phyloP scores from a whole-genome alignment of 805 yeast genomes.

The Naumovozyma dairenensis region DNA sequence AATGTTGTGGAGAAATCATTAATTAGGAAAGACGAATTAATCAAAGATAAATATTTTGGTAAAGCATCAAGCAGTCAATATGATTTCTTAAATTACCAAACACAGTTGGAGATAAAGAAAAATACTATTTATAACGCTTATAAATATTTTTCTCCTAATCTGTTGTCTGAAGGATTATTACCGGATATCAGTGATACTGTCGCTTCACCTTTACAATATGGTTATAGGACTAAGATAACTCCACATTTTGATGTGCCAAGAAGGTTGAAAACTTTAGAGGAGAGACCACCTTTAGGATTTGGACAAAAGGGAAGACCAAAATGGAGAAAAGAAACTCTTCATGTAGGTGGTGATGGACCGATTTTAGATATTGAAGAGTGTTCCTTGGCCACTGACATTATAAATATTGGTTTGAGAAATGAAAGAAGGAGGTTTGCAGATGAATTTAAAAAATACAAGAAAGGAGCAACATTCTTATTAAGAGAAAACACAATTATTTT shows the following conservation, averaged over 20 bases:
- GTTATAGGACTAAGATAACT: slow-evolving; percentile 85
- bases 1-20: slow-evolving; percentile 37
- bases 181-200: slow-evolving; percentile 60
- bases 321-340: slow-evolving; percentile 43
- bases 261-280: slow-evolving; percentile 33
- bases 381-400: slow-evolving; percentile 71
- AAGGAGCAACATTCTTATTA: slow-evolving; percentile 79
- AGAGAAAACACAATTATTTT: slow-evolving; percentile 60
- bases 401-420: slow-evolving; percentile 61
- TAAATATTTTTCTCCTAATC: slow-evolving; percentile 57
- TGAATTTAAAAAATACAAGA: slow-evolving; percentile 40
- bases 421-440: slow-evolving; percentile 52
- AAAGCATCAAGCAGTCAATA: slow-evolving; percentile 93
- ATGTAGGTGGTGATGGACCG: slow-evolving; percentile 47
- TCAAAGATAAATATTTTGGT: slow-evolving; percentile 73
- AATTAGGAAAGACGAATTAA: slow-evolving; percentile 45
- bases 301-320: slow-evolving; percentile 73
- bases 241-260: slow-evolving; percentile 88
- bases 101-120: slow-evolving; percentile 65
- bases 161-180: slow-evolving; percentile 34
- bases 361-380: slow-evolving; percentile 92
- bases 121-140: slow-evolving; percentile 75
- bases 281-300: slow-evolving; percentile 74
- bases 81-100: slow-evolving; percentile 63
- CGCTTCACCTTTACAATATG: slow-evolving; percentile 65